Percentiles rank a stretch among this genome's conserved stretches.
Conservation (phyloP, 1,284 basidiomycete species). For the Xerocomus tenax region DNA sequence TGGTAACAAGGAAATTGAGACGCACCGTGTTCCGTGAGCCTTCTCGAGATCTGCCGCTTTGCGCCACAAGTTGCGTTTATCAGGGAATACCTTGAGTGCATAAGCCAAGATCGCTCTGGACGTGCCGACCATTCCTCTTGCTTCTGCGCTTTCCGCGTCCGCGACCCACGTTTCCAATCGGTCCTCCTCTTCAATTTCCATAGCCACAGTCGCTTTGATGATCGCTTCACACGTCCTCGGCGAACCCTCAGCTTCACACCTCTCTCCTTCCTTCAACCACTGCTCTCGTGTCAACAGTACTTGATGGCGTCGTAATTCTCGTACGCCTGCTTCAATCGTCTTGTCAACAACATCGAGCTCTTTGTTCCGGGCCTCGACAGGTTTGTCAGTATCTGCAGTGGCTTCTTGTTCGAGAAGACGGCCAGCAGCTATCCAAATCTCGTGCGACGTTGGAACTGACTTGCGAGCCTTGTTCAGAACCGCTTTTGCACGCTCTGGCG, state of each 20-base stretch:
- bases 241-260: conserved; percentile 81
- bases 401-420: conserved; percentile 83
- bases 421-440: conserved; percentile 97
- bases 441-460: conserved; percentile 89
- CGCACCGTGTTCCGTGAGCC: conserved; percentile 70
- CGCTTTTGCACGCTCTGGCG: conserved; percentile 80
- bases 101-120: conserved; percentile 85
- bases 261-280: conserved; percentile 93
- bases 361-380: conserved; percentile 48
- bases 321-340: conserved; percentile 79
- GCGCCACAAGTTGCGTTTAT: conserved; percentile 76
- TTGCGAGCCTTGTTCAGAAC: conserved; percentile 95
- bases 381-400: conserved; percentile 40
- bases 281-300: conserved; percentile 88
- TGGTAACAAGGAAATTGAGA: conserved; percentile 1
- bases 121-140: conserved; percentile 69
- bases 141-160: conserved; percentile 79
- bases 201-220: conserved; percentile 87
- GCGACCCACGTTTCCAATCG: conserved; percentile 82
- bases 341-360: conserved; percentile 73
- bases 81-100: conserved; percentile 86
- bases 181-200: conserved; percentile 94
- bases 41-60: conserved; percentile 90
- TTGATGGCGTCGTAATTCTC: conserved; percentile 71
- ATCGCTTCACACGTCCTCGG: conserved; percentile 88